These are phyloP conservation scores for Moesziomyces globuligerus DNA, from an alignment of 1,284 basidiomycete genomes.

Conservation along the genomic window DNA sequence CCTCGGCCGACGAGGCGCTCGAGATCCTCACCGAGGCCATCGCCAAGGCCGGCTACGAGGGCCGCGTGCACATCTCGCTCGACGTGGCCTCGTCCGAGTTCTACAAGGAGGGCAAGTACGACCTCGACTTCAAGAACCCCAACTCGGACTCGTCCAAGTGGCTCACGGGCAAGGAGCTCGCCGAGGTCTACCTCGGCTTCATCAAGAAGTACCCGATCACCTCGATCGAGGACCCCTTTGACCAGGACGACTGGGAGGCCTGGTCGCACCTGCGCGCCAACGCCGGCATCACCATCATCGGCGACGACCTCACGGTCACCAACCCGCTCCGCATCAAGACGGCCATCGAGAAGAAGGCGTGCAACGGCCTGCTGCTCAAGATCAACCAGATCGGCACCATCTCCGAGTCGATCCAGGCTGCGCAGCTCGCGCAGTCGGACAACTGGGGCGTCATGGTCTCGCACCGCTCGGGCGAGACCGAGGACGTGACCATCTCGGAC, in stretches of 20 bases:
- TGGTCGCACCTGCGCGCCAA: constrained; percentile 85
- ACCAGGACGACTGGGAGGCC: constrained; percentile 99
- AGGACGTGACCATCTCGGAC: constrained; percentile 84
- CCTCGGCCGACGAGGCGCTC: constrained; percentile 94
- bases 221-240: constrained; percentile 99
- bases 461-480: constrained; percentile 90
- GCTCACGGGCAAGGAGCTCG: constrained; percentile 92
- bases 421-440: constrained; percentile 94
- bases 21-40: constrained; percentile 96
- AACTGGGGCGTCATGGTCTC: constrained; percentile 99
- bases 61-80: constrained; percentile 98
- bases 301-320: constrained; percentile 98
- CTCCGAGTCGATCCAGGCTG: constrained; percentile 97
- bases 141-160: constrained; percentile 96
- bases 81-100: constrained; percentile 99
- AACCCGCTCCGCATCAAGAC: constrained; percentile 98
- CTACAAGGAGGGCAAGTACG: constrained; percentile 99
- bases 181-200: constrained; percentile 83
- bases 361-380: constrained; percentile 98
- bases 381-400: constrained; percentile 95
- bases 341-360: constrained; percentile 99
- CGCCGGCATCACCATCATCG: constrained; percentile 79
- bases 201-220: constrained; percentile 69
- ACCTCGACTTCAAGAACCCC: constrained; percentile 99
- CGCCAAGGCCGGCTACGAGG: constrained; percentile 96